Evolutionary conservation across 2,329 filamentous ascomycete genomes (phyloP).

Genomic region (Neonectria punicea): DNA sequence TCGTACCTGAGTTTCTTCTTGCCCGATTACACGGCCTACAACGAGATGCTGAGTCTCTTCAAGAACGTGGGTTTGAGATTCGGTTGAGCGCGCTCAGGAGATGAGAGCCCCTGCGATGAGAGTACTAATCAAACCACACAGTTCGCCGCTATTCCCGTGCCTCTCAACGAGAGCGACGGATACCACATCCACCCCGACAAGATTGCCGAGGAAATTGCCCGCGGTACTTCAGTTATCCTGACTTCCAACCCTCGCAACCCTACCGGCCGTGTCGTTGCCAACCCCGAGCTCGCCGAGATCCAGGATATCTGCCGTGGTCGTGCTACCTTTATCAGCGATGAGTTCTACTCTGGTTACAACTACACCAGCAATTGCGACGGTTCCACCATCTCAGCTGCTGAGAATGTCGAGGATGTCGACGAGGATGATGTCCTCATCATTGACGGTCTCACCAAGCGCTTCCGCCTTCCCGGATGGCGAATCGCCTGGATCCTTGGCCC

Average conservation of each 20-base stretch:
- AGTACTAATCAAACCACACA: conserved; percentile 46
- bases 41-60: conserved; percentile 96
- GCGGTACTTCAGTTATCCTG: conserved; percentile 87
- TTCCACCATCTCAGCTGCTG: conserved; percentile 85
- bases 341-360: conserved; percentile 97
- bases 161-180: conserved; percentile 83
- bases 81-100: background rate
- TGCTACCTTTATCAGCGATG: conserved; percentile 92
- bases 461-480: conserved; percentile 94
- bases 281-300: conserved; percentile 87
- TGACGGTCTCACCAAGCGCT: conserved; percentile 95
- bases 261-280: conserved; percentile 86
- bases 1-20: conserved; percentile 95
- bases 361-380: conserved; percentile 94
- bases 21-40: conserved; percentile 96
- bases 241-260: conserved; percentile 97
- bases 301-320: conserved; percentile 92
- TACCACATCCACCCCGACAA: conserved; percentile 96
- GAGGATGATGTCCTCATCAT: conserved; percentile 93
- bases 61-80: conserved; percentile 71
- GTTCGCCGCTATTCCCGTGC: conserved; percentile 89
- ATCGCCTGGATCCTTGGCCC: conserved; percentile 96
- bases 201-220: conserved; percentile 89
- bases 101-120: background rate
- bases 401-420: conserved; percentile 90